Conservation (phyloP, 306 rosid genomes). For the Malus domestica region DNA sequence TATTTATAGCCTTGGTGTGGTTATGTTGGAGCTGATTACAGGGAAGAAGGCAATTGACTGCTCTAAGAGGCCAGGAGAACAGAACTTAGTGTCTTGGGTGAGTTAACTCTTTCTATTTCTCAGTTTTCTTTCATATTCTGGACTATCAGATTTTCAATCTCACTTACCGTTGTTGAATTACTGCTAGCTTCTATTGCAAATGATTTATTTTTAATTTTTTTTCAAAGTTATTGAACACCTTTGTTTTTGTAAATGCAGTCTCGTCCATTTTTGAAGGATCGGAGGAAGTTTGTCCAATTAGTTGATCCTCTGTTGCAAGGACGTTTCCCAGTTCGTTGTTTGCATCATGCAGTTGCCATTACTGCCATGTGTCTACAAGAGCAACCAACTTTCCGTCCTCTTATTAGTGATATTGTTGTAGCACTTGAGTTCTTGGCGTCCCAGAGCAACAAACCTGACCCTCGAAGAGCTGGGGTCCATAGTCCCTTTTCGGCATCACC, state of each 20-base stretch:
- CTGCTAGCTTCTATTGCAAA: not conserved
- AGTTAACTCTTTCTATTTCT: not conserved
- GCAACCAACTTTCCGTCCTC: constrained; percentile 83
- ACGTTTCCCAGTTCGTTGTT: constrained; percentile 60
- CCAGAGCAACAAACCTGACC: constrained; percentile 29
- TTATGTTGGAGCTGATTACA: constrained; percentile 85
- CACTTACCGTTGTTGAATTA: not conserved
- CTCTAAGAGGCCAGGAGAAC: constrained; percentile 66
- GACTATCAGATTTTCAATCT: not conserved
- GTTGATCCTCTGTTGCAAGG: constrained; percentile 83
- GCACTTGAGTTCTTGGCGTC: constrained; percentile 88
- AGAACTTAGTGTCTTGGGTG: constrained; percentile 85
- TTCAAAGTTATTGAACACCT: not conserved
- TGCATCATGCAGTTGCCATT: constrained; percentile 92
- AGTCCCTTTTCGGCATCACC: constrained; percentile 24
- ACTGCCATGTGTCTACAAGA: constrained; percentile 97
- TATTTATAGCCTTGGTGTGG: constrained; percentile 96
- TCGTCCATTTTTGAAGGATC: constrained; percentile 50
- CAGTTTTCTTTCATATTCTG: not conserved
- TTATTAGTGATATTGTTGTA: constrained; percentile 71
- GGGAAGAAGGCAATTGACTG: constrained; percentile 77
- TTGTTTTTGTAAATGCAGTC: constrained; percentile 28
- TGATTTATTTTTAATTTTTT: not conserved
- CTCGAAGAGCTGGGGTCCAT: not conserved
- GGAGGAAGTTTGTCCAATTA: constrained; percentile 37